A percentile compares a stretch with the other conserved stretches of the same genome.
These are phyloP conservation scores for Aspergillus udagawae DNA, from an alignment of 2,329 filamentous ascomycete genomes.

Conservation along the genomic window DNA sequence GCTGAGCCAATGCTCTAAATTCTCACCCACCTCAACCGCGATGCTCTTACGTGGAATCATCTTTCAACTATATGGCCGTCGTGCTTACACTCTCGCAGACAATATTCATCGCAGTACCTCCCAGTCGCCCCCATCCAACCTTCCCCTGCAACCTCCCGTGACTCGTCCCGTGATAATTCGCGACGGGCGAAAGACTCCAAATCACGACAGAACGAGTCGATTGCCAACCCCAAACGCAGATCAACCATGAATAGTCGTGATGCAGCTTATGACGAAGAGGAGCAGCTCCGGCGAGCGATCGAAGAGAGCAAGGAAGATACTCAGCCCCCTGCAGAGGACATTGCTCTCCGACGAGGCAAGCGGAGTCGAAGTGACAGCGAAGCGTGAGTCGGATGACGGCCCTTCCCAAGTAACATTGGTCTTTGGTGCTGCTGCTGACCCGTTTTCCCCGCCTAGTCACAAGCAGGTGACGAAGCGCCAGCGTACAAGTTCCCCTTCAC, in stretches of 20 bases:
- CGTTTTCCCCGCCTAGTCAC: constrained; percentile 52
- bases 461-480: constrained; percentile 72
- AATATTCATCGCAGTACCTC: constrained; percentile 61
- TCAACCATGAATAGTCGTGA: constrained; percentile 97
- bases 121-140: constrained; percentile 51
- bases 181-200: constrained; percentile 39
- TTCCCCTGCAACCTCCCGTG: constrained; percentile 41
- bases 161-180: constrained; percentile 39
- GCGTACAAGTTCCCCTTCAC: constrained; percentile 73
- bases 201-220: constrained; percentile 49
- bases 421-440: constrained; percentile 21
- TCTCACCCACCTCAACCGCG: background rate
- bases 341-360: constrained; percentile 65
- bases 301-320: constrained; percentile 90
- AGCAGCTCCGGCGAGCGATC: constrained; percentile 80
- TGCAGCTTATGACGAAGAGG: constrained; percentile 93
- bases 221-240: constrained; percentile 70
- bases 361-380: constrained; percentile 86
- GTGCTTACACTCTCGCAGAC: constrained; percentile 44
- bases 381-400: constrained; percentile 62
- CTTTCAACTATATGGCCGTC: constrained; percentile 10
- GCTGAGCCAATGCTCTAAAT: background rate
- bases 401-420: constrained; percentile 6
- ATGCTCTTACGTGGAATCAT: background rate
- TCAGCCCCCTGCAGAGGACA: constrained; percentile 51